Base-by-base conservation (phyloP, 2,329 filamentous ascomycete species). In the Aureobasidium sp. region DNA sequence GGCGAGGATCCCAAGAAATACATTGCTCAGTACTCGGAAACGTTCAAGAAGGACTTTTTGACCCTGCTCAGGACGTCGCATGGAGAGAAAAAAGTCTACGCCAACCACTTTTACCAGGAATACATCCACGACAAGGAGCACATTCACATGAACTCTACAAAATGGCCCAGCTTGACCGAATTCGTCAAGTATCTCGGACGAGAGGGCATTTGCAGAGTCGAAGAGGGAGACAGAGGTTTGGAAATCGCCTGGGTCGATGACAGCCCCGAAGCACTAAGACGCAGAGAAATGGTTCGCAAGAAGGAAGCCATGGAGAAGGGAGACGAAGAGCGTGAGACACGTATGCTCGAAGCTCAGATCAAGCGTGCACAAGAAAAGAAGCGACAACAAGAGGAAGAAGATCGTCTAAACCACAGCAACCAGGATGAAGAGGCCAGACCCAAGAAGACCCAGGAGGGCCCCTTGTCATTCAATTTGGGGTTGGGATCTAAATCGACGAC, bases 41-140 rank as follows among this genome's bases (percentile, higher is more conserved):
- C 96, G 67, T 99, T 99, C 73, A 77, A 88, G 65, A 82, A 82
- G 63, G 90, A 95, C 70, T 96, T 96, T 68, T 66, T 95, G 1
- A 79, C 85, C 62, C 79, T 94, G 1, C 79, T 99, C 7, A 83
- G 85, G 62, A 96, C 92, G 0, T 84, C 87, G 0, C 94, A 99
- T 70, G 91, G 91, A 65, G 91, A 96, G 75, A 99, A 99, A 74
- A 83, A 85, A 68, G 86, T 97, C 1, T 83, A 92, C 37, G 84
- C 92, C 57, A 99, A 99, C 70, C 86, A 90, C 64, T 97, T 97
- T 73, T 99, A 99, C 75, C 91, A 97, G 72, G 87, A 92, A 70
- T 94, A 96, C 69, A 97, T 97, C 67, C 82, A 85, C 17, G 88
- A 93, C 67, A 91, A 92, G 73, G 82, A 91, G 69, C 93, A 97